Evolutionary conservation across 1,139 yeast species (phyloP), one percentile per base, ranked within the genome.

Genomic region (Sugiyamaella pinicola): DNA sequence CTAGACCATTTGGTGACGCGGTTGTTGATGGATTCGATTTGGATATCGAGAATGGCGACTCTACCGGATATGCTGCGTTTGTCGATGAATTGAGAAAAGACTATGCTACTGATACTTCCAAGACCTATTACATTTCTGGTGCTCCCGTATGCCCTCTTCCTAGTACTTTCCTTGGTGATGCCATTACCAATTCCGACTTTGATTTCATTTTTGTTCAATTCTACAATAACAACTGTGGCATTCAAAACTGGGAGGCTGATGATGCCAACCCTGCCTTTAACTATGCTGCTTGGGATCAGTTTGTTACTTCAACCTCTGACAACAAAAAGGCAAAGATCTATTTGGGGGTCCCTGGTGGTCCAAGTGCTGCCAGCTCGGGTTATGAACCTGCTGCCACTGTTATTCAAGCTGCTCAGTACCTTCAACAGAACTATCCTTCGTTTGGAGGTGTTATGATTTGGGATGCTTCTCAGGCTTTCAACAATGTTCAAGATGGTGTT

Each of bases 111-210:
- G 68, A 73, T 22, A 84, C 69, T 34, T 55, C 64, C 53, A 64
- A 62, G 68, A 64, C 70, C 15, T 90, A 87, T 73, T 90, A 86
- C 69, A 74, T 90, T 46, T 81, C 95, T 51, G 96, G 96, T 58
- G 95, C 98, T 58, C 98, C 98, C 18, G 97, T 90, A 74, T 91
- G 98, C 74, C 86, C 84, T 21, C 87, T 83, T 67, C 97, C 97
- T 22, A 97, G 91, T 73, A 87, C 84, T 6, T 81, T 86, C 42
- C 82, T 86, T 42, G 95, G 95, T 57, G 80, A 82, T 51, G 72
- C 86, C 34, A 71, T 91, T 61, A 74, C 74, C 15, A 71, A 78
- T 28, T 81, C 86, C 19, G 76, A 80, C 42, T 74, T 91, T 60
- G 97, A 91, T 71, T 89, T 85, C 70, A 90, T 91, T 2, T 89